A percentile compares a stretch with the other conserved stretches of the same genome.
Conservation (phyloP, 225 moss, liverwort and hornwort genomes). For the Pseudisothecium myosuroides region DNA sequence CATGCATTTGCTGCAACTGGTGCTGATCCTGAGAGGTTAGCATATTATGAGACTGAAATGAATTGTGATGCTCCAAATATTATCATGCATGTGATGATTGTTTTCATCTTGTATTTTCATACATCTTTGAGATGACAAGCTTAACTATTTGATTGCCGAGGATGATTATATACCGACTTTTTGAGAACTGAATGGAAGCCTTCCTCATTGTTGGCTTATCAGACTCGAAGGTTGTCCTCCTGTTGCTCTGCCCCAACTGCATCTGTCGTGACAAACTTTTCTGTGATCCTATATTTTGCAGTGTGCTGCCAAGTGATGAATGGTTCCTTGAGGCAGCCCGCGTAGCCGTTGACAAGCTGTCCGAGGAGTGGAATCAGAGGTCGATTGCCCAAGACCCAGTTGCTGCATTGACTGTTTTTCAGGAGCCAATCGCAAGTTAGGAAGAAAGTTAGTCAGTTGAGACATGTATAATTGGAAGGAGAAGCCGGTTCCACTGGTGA, state of each 20-base stretch:
- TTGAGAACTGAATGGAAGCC: background rate
- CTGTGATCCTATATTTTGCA: background rate
- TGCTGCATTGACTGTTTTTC: background rate
- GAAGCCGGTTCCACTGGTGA: background rate
- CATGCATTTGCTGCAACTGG: slow-evolving; percentile 83
- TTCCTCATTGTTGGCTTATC: background rate
- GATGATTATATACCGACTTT: background rate
- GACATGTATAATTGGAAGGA: background rate
- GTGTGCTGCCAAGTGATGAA: slow-evolving; percentile 24
- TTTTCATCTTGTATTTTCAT: background rate
- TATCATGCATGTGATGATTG: background rate
- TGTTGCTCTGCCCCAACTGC: background rate
- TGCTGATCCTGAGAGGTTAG: slow-evolving; percentile 64
- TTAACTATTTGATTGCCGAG: background rate
- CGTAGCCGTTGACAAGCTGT: background rate
- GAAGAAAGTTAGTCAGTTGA: background rate
- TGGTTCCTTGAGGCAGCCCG: slow-evolving; percentile 28
- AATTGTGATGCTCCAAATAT: background rate
- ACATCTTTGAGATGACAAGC: background rate
- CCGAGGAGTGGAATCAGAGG: background rate
- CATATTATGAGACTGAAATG: background rate
- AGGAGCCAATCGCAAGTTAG: background rate
- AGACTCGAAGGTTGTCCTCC: background rate
- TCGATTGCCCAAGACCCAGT: background rate
- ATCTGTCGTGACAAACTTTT: background rate